phyloP scores from a whole-genome alignment of 2,329 filamentous ascomycete species.

The Paracoccidioides lutzii region DNA sequence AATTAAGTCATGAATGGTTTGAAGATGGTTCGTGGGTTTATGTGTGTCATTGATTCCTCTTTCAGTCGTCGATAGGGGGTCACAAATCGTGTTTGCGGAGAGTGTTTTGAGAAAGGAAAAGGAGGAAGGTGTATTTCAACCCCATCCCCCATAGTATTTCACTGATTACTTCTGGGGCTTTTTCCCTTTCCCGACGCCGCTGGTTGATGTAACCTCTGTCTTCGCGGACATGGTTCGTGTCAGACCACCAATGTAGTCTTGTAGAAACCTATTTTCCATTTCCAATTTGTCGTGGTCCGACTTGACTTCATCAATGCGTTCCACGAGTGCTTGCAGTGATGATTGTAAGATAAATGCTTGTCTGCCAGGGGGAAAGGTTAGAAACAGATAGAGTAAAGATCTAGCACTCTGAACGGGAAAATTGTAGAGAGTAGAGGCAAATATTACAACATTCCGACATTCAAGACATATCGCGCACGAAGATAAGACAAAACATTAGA shows the following conservation, averaged over 20 bases:
- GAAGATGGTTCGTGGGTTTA: slow-evolving; percentile 5
- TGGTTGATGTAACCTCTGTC: slow-evolving; percentile 43
- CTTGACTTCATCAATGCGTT: slow-evolving; percentile 87
- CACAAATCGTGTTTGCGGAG: background rate
- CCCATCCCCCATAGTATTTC: background rate
- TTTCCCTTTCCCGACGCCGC: slow-evolving; percentile 34
- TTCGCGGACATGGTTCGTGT: slow-evolving; percentile 56
- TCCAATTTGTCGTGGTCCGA: slow-evolving; percentile 94
- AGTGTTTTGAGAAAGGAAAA: background rate
- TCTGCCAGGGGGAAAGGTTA: slow-evolving; percentile 34
- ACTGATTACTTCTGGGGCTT: slow-evolving; percentile 26
- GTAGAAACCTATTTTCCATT: slow-evolving; percentile 90
- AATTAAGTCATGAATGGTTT: slow-evolving; percentile 5
- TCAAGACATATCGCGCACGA: background rate
- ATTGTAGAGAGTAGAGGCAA: background rate
- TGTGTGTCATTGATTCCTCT: background rate
- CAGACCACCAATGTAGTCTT: slow-evolving; percentile 94
- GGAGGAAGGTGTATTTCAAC: background rate
- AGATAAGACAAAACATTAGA: background rate
- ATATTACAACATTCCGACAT: no score
- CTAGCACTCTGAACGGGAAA: background rate
- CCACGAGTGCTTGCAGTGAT: slow-evolving; percentile 76
- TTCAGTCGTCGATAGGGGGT: background rate
- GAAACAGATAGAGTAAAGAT: background rate
- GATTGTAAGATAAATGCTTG: slow-evolving; percentile 83